Percentiles rank a stretch among this genome's conserved stretches.
phyloP scores from a whole-genome alignment of 108 stramenopile genomes.

The Nannochloropsis granulata region DNA sequence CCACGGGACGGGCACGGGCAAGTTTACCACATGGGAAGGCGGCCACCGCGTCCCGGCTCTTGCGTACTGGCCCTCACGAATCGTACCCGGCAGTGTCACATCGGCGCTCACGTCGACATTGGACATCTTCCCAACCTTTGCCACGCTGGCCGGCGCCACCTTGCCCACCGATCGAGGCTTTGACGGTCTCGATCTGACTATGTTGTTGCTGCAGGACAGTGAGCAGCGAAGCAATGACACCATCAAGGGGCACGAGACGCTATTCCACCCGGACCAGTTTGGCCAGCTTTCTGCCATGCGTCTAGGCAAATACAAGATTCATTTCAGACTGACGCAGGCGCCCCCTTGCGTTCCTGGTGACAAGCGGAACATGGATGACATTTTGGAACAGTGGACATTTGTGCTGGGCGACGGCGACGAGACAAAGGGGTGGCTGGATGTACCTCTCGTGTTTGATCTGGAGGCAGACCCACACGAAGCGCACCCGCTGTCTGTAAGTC shows the following conservation, averaged over 20 bases:
- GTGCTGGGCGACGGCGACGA: neutral
- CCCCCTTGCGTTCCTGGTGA: neutral
- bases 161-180: neutral
- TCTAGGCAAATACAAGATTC: neutral
- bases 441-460: neutral
- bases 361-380: neutral
- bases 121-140: neutral
- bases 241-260: neutral
- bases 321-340: neutral
- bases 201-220: neutral
- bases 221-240: neutral
- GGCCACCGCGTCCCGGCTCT: neutral
- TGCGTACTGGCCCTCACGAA: neutral
- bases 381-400: neutral
- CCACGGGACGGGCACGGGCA: neutral
- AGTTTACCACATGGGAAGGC: neutral
- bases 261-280: neutral
- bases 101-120: neutral
- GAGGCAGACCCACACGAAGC: neutral
- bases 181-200: neutral
- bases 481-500: neutral
- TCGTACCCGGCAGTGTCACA: neutral
- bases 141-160: neutral
- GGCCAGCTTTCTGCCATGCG: neutral
- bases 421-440: neutral